phyloP scores from a whole-genome alignment of 2,329 filamentous ascomycete genomes.

The Neophaeococcomyces mojaviensis region DNA sequence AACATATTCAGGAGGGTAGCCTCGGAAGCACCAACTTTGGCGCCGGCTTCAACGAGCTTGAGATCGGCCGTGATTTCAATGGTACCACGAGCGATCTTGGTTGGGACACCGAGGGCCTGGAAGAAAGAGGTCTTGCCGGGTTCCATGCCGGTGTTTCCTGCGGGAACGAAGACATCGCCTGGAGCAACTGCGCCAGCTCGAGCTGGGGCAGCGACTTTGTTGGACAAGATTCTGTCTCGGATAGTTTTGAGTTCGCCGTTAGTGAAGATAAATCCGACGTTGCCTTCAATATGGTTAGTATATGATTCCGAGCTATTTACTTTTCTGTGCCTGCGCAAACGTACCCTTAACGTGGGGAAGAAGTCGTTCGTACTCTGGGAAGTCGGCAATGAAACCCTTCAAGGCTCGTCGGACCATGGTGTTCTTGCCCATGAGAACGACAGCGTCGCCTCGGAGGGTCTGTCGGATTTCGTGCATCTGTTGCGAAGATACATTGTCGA shows the following conservation, averaged over 20 bases:
- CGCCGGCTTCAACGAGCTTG: slow-evolving; percentile 89
- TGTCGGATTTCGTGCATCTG: slow-evolving; percentile 99
- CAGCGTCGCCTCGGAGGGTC: slow-evolving; percentile 79
- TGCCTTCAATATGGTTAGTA: slow-evolving; percentile 48
- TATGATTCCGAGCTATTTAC: slow-evolving; percentile 5
- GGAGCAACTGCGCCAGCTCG: slow-evolving; percentile 97
- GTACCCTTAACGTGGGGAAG: slow-evolving; percentile 82
- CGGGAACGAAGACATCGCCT: slow-evolving; percentile 85
- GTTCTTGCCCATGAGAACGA: slow-evolving; percentile 99
- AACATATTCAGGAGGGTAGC: slow-evolving; percentile 98
- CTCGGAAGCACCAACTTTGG: slow-evolving; percentile 97
- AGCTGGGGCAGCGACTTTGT: slow-evolving; percentile 95
- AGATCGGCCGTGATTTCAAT: slow-evolving; percentile 98
- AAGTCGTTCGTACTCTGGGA: slow-evolving; percentile 96
- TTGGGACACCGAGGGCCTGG: slow-evolving; percentile 99
- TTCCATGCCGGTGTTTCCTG: slow-evolving; percentile 99
- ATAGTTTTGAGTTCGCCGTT: slow-evolving; percentile 86
- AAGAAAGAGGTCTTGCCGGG: slow-evolving; percentile 99
- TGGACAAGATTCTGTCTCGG: slow-evolving; percentile 89
- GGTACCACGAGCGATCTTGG: slow-evolving; percentile 99
- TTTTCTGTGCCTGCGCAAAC: slow-evolving; percentile 8
- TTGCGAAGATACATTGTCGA: slow-evolving; percentile 98
- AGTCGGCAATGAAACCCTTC: slow-evolving; percentile 84
- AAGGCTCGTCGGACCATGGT: slow-evolving; percentile 99
- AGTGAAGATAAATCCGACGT: slow-evolving; percentile 99